Evolutionary conservation across 2,329 filamentous ascomycete genomes (phyloP), one percentile per base, ranked within the genome.

Genomic region (Reticulascus tulasneorum): DNA sequence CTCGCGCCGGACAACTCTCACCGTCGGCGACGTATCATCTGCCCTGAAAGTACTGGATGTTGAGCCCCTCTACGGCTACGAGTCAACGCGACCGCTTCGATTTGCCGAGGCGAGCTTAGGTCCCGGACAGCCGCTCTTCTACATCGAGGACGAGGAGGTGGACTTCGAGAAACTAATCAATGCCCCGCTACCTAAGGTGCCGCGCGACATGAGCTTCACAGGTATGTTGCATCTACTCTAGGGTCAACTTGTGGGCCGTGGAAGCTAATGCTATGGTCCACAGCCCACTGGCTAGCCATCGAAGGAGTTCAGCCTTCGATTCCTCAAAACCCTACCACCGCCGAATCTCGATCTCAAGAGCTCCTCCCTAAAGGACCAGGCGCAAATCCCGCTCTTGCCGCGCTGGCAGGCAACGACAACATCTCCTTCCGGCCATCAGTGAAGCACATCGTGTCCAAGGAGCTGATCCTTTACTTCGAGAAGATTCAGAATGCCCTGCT

Each of bases 161-260:
- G 93, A 98, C 62, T 97, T 98, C 56, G 93, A 98, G 68, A 97
- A 97, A 70, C 71, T 98, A 48, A 96, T 98, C 59, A 98, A 98
- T 65, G 89, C 89, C 47, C 87, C 93, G 5, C 65, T 98, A 48
- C 93, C 93, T 18, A 96, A 94, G 62, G 90, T 98, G 20, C 93
- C 93, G 22, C 76, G 91, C 32, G 93, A 98, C 60, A 84, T 93
- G 52, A 87, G 82, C 43, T 91, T 96, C 56, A 97, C 91, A 25
- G 85, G 88, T 91, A 67, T 38, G 73, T 40, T n/a, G n/a, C n/a
- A n/a, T n/a, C n/a, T n/a, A n/a, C n/a, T n/a, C n/a, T 17, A 13
- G 16, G 15, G 9, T 8, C 20, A 17, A 20, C 13, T 4, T 9
- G 17, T 12, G 13, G 16, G 9, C 9, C 24, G 16, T n/a, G 2